Conservation (phyloP, 768 basidiomycete genomes). For the Hericium rajendrae region DNA sequence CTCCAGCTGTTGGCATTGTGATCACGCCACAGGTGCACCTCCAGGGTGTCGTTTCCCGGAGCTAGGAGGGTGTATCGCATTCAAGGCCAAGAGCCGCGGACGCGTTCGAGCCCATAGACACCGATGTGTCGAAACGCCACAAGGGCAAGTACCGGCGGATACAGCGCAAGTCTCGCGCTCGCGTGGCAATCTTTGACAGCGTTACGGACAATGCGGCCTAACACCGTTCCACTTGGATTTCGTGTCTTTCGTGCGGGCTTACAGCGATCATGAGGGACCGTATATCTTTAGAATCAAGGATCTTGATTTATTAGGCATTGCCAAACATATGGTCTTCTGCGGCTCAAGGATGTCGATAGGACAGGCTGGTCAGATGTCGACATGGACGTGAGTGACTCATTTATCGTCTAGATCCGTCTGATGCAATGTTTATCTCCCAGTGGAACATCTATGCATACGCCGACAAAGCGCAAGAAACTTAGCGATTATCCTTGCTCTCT, state of each 20-base stretch:
- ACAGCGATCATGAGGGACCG: conserved; percentile 95
- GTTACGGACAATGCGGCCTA: too few species aligned
- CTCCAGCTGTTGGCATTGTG: too few species aligned
- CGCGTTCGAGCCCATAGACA: too few species aligned
- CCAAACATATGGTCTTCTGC: conserved; percentile 74
- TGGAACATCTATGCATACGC: conserved; percentile 71
- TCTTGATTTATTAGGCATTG: conserved; percentile 78
- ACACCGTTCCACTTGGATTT: conserved; percentile 26
- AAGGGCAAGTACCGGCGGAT: too few species aligned
- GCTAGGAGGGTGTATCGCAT: too few species aligned
- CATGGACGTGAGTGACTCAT: conserved; percentile 52
- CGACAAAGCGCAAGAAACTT: conserved; percentile 67
- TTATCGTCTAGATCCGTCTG: background rate
- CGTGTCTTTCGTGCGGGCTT: conserved; percentile 89
- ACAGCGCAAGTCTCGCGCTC: too few species aligned
- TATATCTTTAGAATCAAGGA: conserved; percentile 92
- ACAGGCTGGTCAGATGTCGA: conserved; percentile 41
- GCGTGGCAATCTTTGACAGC: too few species aligned
- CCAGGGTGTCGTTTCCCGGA: too few species aligned
- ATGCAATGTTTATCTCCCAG: conserved; percentile 26
- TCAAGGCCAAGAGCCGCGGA: too few species aligned
- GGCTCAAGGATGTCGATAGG: conserved; percentile 52
- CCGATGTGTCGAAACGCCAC: too few species aligned
- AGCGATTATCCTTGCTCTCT: conserved; percentile 31
- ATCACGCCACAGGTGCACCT: too few species aligned